Evolutionary conservation across 345 rosid species (phyloP), one percentile per base, ranked within the genome.

Genomic region (Viola odorata): DNA sequence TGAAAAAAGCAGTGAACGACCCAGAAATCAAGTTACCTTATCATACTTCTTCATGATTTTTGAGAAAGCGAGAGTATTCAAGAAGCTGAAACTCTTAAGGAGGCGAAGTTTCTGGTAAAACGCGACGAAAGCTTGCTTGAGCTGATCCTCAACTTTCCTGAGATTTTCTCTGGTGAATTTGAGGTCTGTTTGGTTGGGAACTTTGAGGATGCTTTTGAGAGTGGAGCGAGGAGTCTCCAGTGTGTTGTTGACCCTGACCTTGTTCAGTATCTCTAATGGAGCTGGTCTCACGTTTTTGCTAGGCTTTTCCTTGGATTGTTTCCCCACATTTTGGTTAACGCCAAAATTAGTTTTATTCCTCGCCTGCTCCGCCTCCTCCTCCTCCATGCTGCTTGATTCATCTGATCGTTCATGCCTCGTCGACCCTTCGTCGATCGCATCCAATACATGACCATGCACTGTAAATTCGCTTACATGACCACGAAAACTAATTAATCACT

Each of bases 41-140:
- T 83, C 91, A 74, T 85, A 85, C 72, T 85, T 85, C 78, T 88
- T 88, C 81, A 88, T 51, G 47, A 88, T 85, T 75, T 85, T 88
- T 1, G 85, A 82, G 66, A 83, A 76, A 6, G 88, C 91, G 67
- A 85, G 63, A 12, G 71, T 73, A 57, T 88, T 88, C 78, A 79
- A 66, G 75, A 85, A 88, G 75, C 84, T 78, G 61, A 70, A 88
- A 76, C 87, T 84, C 71, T 84, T 85, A 13, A 85, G 84, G 55
- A 88, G 82, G 47, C 87, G 80, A 73, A 88, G 96, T 75, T 85
- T 85, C 23, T 79, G 89, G 68, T 85, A 76, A 10, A 88, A 88
- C 63, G 72, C 87, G 0, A 76, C 73, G 32, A 88, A 85, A 57
- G 86, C 96, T 7, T 63, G 73, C 73, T 68, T 79, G 11, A 84